phyloP scores from a whole-genome alignment of 1,139 yeast genomes.

The Hanseniaspora uvarum region DNA sequence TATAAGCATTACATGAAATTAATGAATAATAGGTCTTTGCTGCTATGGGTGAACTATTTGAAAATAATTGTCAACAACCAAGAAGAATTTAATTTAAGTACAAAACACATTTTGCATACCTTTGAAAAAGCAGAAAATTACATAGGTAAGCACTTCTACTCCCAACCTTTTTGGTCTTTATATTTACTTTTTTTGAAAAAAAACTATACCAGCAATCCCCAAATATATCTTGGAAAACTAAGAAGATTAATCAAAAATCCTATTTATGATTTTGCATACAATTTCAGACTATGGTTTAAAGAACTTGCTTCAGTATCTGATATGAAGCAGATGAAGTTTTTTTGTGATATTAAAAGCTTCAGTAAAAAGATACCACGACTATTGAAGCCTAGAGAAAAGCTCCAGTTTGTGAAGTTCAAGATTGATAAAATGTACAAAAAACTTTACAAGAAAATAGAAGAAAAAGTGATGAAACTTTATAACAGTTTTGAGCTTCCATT shows the following conservation, averaged over 20 bases:
- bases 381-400: constrained; percentile 26
- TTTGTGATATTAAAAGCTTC: constrained; percentile 18
- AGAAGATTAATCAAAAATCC: constrained; percentile 63
- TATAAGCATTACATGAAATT: constrained; percentile 45
- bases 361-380: constrained; percentile 24
- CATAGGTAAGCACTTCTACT: constrained; percentile 65
- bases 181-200: constrained; percentile 47
- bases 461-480: constrained; percentile 28
- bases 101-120: constrained; percentile 33
- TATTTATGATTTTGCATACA: constrained; percentile 60
- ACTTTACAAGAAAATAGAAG: constrained; percentile 28
- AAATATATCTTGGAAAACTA: constrained; percentile 41
- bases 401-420: constrained; percentile 23
- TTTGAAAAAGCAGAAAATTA: constrained; percentile 54
- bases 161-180: constrained; percentile 65
- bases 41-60: constrained; percentile 66
- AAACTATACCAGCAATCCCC: constrained; percentile 26
- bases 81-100: constrained; percentile 19
- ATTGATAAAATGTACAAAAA: constrained; percentile 29
- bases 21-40: constrained; percentile 38
- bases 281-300: constrained; percentile 40
- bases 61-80: constrained; percentile 42
- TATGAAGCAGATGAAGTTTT: constrained; percentile 27
- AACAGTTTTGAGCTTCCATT: constrained; percentile 29
- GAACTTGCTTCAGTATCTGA: constrained; percentile 35